Base-by-base conservation (phyloP, 2,329 filamentous ascomycete species). In the Cercospora citrullina region DNA sequence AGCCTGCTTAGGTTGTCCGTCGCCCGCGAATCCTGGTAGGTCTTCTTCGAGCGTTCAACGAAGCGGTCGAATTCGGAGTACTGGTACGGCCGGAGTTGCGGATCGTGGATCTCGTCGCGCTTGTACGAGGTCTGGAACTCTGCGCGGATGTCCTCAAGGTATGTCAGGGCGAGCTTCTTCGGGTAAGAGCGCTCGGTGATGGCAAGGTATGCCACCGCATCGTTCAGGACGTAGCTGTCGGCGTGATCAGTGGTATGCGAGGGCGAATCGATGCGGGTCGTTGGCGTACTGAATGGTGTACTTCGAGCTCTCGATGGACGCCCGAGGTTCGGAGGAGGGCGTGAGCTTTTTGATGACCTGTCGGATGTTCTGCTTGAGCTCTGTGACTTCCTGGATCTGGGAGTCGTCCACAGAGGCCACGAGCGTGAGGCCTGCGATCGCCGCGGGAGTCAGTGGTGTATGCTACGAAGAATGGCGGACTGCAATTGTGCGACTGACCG, bases 61-160 rank as follows among this genome's bases (percentile, higher is more conserved):
- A 97, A 98, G 71, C 91, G 96, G 81, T 99, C 96, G 80, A 99
- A 99, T 79, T 97, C 93, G 84, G 97, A 94, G 79, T 96, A 98
- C 68, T 93, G 94, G 82, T 98, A 99, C 5, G 95, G 94, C 26
- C 94, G 91, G 72, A 96, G 87, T 36, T 85, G 84, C 0, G 92
- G 88, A 51, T 87, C 88, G 76, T 91, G 88, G 74, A 96, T 90
- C 81, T 95, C 91, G 65, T 85, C 78, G 18, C 87, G 79, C 59
- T 89, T 87, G 85, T 99, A 96, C 66, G 90, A 93, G 72, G 89
- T 94, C 71, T 89, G 89, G 85, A 99, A 99, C 84, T 99, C 95
- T 80, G 88, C 87, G 68, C 91, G 87, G 64, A 99, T 87, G 84
- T 99, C 95, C 75, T 92, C 89, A 69, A 99, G 93, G 86, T 98